phyloP scores from a whole-genome alignment of 345 rosid genomes.

The Syzygium grande region DNA sequence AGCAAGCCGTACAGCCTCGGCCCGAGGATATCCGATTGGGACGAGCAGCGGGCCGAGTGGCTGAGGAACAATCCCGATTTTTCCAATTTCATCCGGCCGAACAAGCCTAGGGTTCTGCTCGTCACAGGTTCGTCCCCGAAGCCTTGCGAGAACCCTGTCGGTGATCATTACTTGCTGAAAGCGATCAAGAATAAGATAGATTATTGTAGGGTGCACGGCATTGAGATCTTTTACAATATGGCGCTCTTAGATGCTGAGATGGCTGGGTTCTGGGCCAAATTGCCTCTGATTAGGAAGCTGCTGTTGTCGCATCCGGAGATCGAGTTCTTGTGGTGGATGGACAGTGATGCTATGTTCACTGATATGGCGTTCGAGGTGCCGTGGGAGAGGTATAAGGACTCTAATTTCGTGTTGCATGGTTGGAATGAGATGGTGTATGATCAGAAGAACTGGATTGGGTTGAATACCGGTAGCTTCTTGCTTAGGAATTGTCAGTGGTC shows the following conservation, averaged over 20 bases:
- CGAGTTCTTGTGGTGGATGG: slow-evolving; percentile 71
- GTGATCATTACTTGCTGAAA: slow-evolving; percentile 48
- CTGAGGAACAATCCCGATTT: slow-evolving; percentile 23
- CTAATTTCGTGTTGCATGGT: slow-evolving; percentile 46
- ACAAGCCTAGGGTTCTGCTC: slow-evolving; percentile 46
- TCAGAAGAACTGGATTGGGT: slow-evolving; percentile 55
- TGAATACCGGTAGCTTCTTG: slow-evolving; percentile 53
- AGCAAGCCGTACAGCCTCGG: slow-evolving; percentile 33
- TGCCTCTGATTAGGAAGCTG: slow-evolving; percentile 47
- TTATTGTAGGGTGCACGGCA: slow-evolving; percentile 44
- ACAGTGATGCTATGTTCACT: slow-evolving; percentile 58
- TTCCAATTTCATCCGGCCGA: slow-evolving; percentile 31
- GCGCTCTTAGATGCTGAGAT: slow-evolving; percentile 50
- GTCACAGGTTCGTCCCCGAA: slow-evolving; percentile 59
- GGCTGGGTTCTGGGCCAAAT: slow-evolving; percentile 64
- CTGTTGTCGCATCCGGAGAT: slow-evolving; percentile 48
- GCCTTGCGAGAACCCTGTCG: slow-evolving; percentile 60
- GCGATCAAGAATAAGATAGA: slow-evolving; percentile 58
- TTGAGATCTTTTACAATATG: slow-evolving; percentile 50
- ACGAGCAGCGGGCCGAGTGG: slow-evolving; percentile 39
- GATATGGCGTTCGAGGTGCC: slow-evolving; percentile 61
- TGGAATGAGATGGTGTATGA: slow-evolving; percentile 66
- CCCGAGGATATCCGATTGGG: slow-evolving; percentile 52
- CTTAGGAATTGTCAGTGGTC: slow-evolving; percentile 51
- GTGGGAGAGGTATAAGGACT: slow-evolving; percentile 52